Conservation (phyloP, 306 rosid species). For the Cicer bijugum region DNA sequence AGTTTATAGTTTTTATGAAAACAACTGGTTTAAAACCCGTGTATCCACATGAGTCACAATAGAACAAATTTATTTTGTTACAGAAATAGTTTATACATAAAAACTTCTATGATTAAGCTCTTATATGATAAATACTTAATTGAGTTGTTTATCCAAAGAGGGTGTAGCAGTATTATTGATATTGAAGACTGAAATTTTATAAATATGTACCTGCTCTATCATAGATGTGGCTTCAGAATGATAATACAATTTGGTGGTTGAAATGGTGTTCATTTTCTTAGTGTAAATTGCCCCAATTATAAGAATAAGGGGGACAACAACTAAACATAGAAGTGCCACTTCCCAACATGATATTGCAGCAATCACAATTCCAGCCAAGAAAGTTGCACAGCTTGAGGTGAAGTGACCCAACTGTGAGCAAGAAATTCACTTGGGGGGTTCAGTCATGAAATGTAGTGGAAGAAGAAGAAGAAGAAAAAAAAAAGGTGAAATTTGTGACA, state of each 20-base stretch:
- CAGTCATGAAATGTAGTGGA: neutral
- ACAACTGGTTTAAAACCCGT: too few relatives aligned
- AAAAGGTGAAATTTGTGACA: slow-evolving; percentile 19
- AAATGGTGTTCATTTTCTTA: slow-evolving; percentile 69
- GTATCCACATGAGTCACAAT: too few relatives aligned
- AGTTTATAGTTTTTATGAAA: too few relatives aligned
- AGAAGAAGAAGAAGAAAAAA: neutral
- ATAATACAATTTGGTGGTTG: slow-evolving; percentile 63
- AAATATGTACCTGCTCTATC: slow-evolving; percentile 68
- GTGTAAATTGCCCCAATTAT: slow-evolving; percentile 81
- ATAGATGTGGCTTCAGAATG: slow-evolving; percentile 77
- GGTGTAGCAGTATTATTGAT: neutral
- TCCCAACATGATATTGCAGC: slow-evolving; percentile 81
- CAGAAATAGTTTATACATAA: too few relatives aligned
- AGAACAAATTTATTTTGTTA: too few relatives aligned
- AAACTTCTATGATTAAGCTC: too few relatives aligned
- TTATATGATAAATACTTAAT: too few relatives aligned
- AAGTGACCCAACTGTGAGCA: slow-evolving; percentile 75
- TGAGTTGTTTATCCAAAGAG: too few relatives aligned
- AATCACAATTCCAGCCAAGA: slow-evolving; percentile 71
- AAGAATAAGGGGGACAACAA: slow-evolving; percentile 77
- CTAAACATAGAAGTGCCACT: slow-evolving; percentile 64
- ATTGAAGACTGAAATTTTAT: neutral
- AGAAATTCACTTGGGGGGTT: slow-evolving; percentile 20
- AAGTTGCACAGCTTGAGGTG: slow-evolving; percentile 66